Percentiles rank a stretch among this genome's conserved stretches.
These are phyloP conservation scores for Cucurbitaria berberidis DNA, from an alignment of 2,329 filamentous ascomycete species.

Conservation along the genomic window DNA sequence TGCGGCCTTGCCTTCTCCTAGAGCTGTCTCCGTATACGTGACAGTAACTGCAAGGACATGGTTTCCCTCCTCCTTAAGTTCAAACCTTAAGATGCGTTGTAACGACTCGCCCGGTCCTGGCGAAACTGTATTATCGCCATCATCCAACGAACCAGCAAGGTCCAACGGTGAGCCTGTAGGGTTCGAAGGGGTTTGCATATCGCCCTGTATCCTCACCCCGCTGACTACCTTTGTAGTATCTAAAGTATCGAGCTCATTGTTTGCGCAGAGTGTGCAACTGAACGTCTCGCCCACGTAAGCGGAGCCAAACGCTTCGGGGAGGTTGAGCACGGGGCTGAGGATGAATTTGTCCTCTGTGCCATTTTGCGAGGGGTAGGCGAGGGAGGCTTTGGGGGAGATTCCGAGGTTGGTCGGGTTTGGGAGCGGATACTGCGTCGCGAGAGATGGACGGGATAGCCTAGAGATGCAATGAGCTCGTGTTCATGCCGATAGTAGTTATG, in stretches of 20 bases:
- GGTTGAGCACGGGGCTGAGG: constrained; percentile 70
- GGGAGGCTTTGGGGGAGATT: constrained; percentile 63
- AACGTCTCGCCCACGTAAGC: constrained; percentile 97
- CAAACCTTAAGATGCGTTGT: constrained; percentile 82
- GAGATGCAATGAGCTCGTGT: background rate
- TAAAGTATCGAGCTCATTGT: constrained; percentile 71
- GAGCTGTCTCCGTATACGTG: constrained; percentile 87
- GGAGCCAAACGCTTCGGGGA: constrained; percentile 89
- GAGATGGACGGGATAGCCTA: constrained; percentile 81
- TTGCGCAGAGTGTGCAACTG: constrained; percentile 92
- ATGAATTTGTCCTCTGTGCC: constrained; percentile 60
- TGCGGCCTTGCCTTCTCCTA: constrained; percentile 56
- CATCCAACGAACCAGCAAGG: constrained; percentile 55
- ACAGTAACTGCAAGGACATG: constrained; percentile 94
- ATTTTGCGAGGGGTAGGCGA: constrained; percentile 69
- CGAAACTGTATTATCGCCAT: constrained; percentile 34
- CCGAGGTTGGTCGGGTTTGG: constrained; percentile 50
- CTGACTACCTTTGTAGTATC: constrained; percentile 62
- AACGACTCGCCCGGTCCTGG: constrained; percentile 69
- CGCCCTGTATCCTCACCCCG: constrained; percentile 82
- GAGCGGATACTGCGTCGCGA: constrained; percentile 72
- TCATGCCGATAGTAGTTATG: background rate
- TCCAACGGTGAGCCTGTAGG: constrained; percentile 67
- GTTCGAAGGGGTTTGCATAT: constrained; percentile 91
- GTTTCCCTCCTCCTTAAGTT: constrained; percentile 91